Evolutionary conservation across 2,329 filamentous ascomycete species (phyloP).

Genomic region (Epichloe typhina): DNA sequence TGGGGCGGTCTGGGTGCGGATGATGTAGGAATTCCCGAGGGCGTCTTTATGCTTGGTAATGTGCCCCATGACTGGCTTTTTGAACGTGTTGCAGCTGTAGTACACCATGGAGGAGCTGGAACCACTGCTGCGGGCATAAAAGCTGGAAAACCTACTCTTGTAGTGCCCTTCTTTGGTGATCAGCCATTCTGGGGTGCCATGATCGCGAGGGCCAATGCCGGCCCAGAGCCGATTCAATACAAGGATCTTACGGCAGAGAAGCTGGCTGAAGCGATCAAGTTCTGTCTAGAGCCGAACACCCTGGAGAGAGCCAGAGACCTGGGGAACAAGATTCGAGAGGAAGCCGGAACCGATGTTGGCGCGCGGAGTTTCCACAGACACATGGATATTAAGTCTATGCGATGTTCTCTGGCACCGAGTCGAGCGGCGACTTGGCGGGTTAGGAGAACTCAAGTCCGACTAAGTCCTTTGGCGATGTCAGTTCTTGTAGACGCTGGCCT

Average conservation of each 20-base stretch:
- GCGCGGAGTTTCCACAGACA: conserved; percentile 59
- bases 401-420: conserved; percentile 56
- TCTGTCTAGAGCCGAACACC: conserved; percentile 47
- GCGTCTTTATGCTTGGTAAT: conserved; percentile 73
- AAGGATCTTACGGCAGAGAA: conserved; percentile 53
- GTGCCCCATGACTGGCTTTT: conserved; percentile 86
- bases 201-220: conserved; percentile 58
- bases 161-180: conserved; percentile 80
- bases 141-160: conserved; percentile 64
- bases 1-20: conserved; percentile 78
- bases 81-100: conserved; percentile 64
- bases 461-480: conserved; percentile 62
- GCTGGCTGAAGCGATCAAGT: conserved; percentile 49
- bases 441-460: conserved; percentile 48
- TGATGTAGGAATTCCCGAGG: conserved; percentile 54
- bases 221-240: conserved; percentile 56
- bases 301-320: conserved; percentile 42
- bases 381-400: conserved; percentile 50
- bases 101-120: conserved; percentile 79
- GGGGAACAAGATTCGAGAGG: conserved; percentile 51
- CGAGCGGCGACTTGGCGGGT: conserved; percentile 64
- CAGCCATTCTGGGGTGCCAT: conserved; percentile 76
- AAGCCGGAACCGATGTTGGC: conserved; percentile 50
- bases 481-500: conserved; percentile 51
- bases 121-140: conserved; percentile 81